phyloP scores from a whole-genome alignment of 2,329 filamentous ascomycete species.

The Hymenoscyphus fructigenus region DNA sequence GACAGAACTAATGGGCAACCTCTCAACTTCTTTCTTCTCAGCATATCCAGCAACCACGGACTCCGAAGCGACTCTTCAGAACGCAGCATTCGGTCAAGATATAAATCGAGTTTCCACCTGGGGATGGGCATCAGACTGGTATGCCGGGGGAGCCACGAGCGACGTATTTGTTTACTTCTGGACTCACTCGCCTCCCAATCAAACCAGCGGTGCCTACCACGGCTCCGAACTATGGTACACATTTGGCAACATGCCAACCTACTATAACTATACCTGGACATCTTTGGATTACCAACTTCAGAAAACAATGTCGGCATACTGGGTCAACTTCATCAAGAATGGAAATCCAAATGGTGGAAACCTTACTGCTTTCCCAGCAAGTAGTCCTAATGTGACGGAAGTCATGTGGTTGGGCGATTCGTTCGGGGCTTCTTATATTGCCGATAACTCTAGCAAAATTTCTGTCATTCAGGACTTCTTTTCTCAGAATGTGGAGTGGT shows the following conservation, averaged over 20 bases:
- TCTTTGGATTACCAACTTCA: slow-evolving; percentile 71
- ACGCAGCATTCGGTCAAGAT: no score
- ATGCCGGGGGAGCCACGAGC: slow-evolving; percentile 26
- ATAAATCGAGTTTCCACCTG: slow-evolving; percentile 29
- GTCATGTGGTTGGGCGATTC: slow-evolving; percentile 4
- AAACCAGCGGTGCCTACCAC: slow-evolving; percentile 29
- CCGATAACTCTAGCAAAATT: no score
- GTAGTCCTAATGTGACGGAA: neutral
- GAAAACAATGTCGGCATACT: no score
- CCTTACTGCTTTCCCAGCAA: slow-evolving; percentile 13
- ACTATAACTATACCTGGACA: slow-evolving; percentile 30
- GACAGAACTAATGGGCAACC: no score
- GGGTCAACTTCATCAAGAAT: no score
- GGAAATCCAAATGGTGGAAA: slow-evolving; percentile 59
- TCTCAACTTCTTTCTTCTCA: no score
- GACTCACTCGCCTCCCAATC: slow-evolving; percentile 33
- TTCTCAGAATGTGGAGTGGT: no score
- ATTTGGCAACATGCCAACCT: slow-evolving; percentile 35
- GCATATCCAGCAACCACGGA: no score
- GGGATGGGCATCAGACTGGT: slow-evolving; percentile 33
- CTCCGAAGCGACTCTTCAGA: no score
- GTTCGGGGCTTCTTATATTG: neutral
- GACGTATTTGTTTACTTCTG: slow-evolving; percentile 37
- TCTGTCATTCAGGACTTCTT: no score
- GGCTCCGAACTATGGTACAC: slow-evolving; percentile 35